Evolutionary conservation across 108 stramenopile genomes (phyloP).

Genomic region (Bacterosira constricta): DNA sequence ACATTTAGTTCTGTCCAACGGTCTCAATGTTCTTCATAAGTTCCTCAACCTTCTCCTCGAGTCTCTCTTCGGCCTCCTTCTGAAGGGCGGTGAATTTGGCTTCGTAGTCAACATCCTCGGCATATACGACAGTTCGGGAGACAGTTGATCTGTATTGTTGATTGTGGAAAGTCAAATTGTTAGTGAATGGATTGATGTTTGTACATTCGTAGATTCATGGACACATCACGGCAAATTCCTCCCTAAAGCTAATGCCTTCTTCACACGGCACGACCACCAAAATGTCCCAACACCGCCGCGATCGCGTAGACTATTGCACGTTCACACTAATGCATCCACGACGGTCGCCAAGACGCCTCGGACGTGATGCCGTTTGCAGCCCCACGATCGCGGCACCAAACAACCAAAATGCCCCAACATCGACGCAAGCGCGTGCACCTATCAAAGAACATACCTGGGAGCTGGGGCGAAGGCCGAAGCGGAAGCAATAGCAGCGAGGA

Average conservation of each 20-base stretch:
- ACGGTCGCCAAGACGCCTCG: not conserved
- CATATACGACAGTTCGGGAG: conserved; percentile 35
- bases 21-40: conserved; percentile 76
- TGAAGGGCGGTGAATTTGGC: conserved; percentile 70
- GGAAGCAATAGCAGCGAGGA: conserved; percentile 72
- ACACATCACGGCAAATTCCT: not conserved
- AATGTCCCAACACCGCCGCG: too few species aligned
- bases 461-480: conserved; percentile 81
- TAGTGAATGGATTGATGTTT: not conserved
- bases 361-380: not conserved
- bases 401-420: not conserved
- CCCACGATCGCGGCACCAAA: not conserved
- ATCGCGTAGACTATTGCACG: too few species aligned
- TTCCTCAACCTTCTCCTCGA: conserved; percentile 80
- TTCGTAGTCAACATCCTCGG: conserved; percentile 70
- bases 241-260: too few species aligned
- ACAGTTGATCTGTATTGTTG: conserved; percentile 11
- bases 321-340: too few species aligned
- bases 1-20: conserved; percentile 37
- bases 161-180: not conserved
- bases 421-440: not conserved
- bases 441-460: conserved; percentile 51
- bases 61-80: conserved; percentile 80
- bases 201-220: not conserved
- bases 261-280: too few species aligned